These are phyloP conservation scores for Ceratocystis cubensis DNA, from an alignment of 2,329 filamentous ascomycete species.

Conservation along the genomic window DNA sequence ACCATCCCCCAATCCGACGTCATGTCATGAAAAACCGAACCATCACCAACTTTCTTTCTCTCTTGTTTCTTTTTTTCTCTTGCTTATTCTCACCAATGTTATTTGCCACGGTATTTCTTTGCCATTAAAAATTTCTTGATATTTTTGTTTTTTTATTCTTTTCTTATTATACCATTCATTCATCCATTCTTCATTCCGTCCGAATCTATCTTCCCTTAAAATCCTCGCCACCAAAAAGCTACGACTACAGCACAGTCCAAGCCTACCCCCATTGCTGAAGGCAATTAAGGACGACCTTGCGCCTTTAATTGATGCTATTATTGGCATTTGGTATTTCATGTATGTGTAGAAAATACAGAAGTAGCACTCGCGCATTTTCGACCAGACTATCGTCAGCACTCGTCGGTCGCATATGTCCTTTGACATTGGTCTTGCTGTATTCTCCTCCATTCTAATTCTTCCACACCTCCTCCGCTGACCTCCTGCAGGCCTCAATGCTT, in stretches of 20 bases:
- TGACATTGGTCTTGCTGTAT: not conserved
- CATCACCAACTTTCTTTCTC: not conserved
- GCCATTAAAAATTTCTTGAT: not conserved
- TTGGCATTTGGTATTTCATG: not conserved
- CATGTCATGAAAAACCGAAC: no score
- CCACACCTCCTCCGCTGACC: not conserved
- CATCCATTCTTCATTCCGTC: no score
- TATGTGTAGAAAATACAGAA: not conserved
- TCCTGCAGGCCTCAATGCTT: not conserved
- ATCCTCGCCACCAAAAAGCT: not conserved
- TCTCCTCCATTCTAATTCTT: not conserved
- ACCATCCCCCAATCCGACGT: no score
- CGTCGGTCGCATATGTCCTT: constrained; percentile 1
- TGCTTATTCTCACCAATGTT: not conserved
- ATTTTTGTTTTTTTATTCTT: not conserved
- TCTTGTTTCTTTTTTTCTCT: not conserved
- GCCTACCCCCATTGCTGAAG: not conserved
- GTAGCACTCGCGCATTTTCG: not conserved
- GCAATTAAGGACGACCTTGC: not conserved
- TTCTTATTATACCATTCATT: not conserved
- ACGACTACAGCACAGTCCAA: not conserved
- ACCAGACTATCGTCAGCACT: not conserved
- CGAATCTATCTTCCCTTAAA: no score
- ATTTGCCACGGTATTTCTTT: not conserved
- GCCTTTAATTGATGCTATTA: constrained; percentile 7